Base-by-base conservation (phyloP, 1,284 basidiomycete species). In the Caloboletus firmus region DNA sequence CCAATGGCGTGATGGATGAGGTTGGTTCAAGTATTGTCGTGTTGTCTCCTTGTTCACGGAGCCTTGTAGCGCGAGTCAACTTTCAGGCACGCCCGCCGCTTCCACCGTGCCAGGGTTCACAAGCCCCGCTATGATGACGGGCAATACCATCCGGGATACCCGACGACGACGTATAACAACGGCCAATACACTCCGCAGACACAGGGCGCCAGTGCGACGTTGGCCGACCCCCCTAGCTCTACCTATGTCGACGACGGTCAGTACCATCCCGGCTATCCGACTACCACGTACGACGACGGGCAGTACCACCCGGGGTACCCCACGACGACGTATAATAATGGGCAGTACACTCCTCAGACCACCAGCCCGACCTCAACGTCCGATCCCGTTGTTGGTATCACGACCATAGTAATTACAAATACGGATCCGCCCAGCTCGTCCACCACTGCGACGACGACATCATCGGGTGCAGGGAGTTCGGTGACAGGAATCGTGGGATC, bases 81-180 rank as follows among this genome's bases (percentile, higher is more conserved):
- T 18, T 26, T 44, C 28, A 49, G 35, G 31, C 59, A 56, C 7
- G 41, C 39, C 24, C 64, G 58, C 52, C 64, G 55, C 43, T 40
- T 59, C 40, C 56, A 56, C 41, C 64, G 51, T 34, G 46, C 50
- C 10, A 45, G 45, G 34, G 35, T 35, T 17, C 49, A 54, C 44
- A 49, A 54, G 35, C 40, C 54, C 3, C 62, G 63, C 28, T 22
- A 15, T 9, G 65, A 68, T 34, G 55, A 64, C 5, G 59, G 61
- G 12, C 54, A 62, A 22, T 62, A 61, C 30, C 55, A 62, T 39
- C 61, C 63, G 1, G 65, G 61, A 20, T 52, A 41, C 28, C 62
- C 64, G 10, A 60, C 51, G 22, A 42, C 51, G 15, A 37, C 53
- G 26, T 64, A 49, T 12, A 24, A 62, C 45, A 31, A 60, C 4